Base-by-base conservation (phyloP, 768 basidiomycete species). In the Agaricus blazei region DNA sequence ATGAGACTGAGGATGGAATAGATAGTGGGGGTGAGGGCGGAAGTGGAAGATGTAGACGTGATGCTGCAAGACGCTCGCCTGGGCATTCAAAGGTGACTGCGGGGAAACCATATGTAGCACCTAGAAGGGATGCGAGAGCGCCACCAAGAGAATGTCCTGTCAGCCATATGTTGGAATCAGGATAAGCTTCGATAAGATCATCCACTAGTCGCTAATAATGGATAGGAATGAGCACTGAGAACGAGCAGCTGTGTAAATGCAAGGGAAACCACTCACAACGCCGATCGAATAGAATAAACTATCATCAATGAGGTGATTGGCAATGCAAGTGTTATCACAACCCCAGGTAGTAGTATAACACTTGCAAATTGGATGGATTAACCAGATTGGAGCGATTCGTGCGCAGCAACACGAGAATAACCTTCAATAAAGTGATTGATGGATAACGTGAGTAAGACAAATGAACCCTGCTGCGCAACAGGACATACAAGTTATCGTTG, bases 341-440 rank as follows among this genome's bases (percentile, higher is more conserved):
- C 78, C 79, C 76, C 79, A 85, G 34, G 78, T 74, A 9, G 80
- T 74, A 2, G 81, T 73, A 66, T 85, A 94, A 71, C 96, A 98
- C 62, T 90, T 80, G 72, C 96, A 98, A 3, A 97, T 95, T 2
- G 88, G 85, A 36, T 79, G 78, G 65, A 92, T 87, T 27, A 81
- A 65, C 94, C 95, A 98, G 2, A 89, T 85, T 57, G 93, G 78
- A 68, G 91, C 89, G 36, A 95, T 88, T 31, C 85, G 79, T 14
- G 93, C 95, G 63, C 96, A 98, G 66, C 96, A 98, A 70, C 96
- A 98, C 0, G 93, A 90, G 65, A 90, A 92, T 15, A 92, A 68
- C 46, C 75, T 75, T 51, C 7, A 8, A 6, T 8, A 1, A 11
- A 11, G 8, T 11, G 8, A 34, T 34, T 34, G 34, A 34, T 34